Evolutionary conservation across 1,284 basidiomycete species (phyloP).

Genomic region (Trametes versicolor): DNA sequence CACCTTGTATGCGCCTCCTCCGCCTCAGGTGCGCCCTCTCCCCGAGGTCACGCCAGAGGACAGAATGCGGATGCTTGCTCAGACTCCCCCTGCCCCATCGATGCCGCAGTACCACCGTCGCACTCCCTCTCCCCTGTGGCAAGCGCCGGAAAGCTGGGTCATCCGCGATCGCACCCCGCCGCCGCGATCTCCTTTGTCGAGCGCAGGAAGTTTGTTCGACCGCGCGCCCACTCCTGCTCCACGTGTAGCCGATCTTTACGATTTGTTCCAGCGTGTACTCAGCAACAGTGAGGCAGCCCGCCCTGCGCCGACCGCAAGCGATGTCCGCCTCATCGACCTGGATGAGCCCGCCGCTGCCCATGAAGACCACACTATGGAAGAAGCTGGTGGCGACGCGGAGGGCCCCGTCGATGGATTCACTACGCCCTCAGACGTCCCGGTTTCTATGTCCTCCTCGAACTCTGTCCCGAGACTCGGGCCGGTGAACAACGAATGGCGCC

Average conservation of each 20-base stretch:
- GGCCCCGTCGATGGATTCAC: slow-evolving; percentile 28
- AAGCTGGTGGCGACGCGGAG: slow-evolving; percentile 14
- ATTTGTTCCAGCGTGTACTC: slow-evolving; percentile 1
- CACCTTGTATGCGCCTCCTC: slow-evolving; percentile 21
- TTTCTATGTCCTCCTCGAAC: slow-evolving; percentile 26
- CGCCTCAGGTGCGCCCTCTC: slow-evolving; percentile 28
- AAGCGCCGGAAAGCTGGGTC: neutral
- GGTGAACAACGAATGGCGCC: slow-evolving; percentile 42
- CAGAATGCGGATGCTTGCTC: neutral
- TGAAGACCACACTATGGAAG: neutral
- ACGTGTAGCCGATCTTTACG: neutral
- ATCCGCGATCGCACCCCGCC: neutral
- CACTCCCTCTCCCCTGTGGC: neutral
- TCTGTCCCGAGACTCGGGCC: slow-evolving; percentile 40
- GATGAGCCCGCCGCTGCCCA: slow-evolving; percentile 12
- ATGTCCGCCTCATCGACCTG: slow-evolving; percentile 27
- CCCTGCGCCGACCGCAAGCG: neutral
- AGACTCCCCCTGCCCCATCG: neutral
- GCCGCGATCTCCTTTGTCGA: neutral
- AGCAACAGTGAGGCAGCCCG: neutral
- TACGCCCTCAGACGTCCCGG: slow-evolving; percentile 35
- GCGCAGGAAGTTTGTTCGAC: neutral
- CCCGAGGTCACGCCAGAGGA: slow-evolving; percentile 28
- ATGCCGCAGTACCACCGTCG: neutral
- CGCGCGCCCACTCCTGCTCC: neutral